Conservation (phyloP, 2,329 filamentous ascomycete genomes). For the Trichoderma breve region DNA sequence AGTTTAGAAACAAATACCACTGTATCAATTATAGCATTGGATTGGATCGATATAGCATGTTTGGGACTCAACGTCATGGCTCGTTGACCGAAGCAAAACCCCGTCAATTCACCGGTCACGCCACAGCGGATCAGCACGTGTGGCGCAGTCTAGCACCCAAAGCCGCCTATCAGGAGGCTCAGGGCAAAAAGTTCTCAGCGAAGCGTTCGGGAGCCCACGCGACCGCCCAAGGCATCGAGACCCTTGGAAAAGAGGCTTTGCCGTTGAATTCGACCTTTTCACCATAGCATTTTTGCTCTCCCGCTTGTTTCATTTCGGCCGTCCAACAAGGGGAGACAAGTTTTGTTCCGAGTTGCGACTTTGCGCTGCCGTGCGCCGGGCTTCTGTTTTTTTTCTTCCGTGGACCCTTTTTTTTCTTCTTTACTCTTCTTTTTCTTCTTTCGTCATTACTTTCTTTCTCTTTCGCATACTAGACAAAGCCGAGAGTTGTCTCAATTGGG, state of each 20-base stretch:
- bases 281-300: not conserved
- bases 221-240: constrained; percentile 10
- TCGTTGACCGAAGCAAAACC: not conserved
- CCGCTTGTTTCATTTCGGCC: not conserved
- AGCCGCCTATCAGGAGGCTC: constrained; percentile 9
- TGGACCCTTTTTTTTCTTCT: not conserved
- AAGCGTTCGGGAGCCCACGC: constrained; percentile 8
- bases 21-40: not conserved
- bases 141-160: not conserved
- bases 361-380: not conserved
- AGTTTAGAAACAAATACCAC: not conserved
- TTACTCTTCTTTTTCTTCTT: not conserved
- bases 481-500: not conserved
- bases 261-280: not conserved
- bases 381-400: not conserved
- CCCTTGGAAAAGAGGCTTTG: not conserved
- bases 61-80: not conserved
- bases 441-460: not conserved
- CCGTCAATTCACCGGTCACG: constrained; percentile 4
- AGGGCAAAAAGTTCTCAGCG: constrained; percentile 14
- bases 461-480: not conserved
- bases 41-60: no score
- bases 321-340: not conserved
- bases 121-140: constrained; percentile 14
- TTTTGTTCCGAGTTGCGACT: not conserved